phyloP scores from a whole-genome alignment of 169 alveolate species.

The Babesia bovis region DNA sequence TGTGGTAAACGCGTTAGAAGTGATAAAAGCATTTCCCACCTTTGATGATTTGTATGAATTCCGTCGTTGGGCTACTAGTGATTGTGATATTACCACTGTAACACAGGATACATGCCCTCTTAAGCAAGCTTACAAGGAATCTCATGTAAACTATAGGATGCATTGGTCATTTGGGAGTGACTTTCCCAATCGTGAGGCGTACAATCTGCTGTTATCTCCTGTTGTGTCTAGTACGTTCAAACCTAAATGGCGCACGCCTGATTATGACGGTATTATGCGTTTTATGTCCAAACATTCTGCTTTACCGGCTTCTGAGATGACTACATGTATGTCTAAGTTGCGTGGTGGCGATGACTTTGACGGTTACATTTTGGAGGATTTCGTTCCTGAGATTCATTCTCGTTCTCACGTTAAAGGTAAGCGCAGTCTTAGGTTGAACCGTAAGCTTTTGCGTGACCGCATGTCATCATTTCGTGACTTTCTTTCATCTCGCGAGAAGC shows the following conservation, averaged over 20 bases:
- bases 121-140: constrained; percentile 56
- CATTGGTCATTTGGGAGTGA: constrained; percentile 76
- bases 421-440: constrained; percentile 3
- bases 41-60: constrained; percentile 79
- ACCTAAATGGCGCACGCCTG: constrained; percentile 37
- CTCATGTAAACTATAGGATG: constrained; percentile 72
- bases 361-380: constrained; percentile 60
- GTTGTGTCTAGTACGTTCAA: constrained; percentile 49
- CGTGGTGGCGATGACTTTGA: constrained; percentile 31
- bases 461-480: constrained; percentile 25
- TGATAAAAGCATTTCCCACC: constrained; percentile 86
- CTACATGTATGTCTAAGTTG: constrained; percentile 32
- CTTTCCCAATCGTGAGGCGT: constrained; percentile 78
- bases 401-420: not conserved
- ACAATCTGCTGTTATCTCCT: constrained; percentile 71
- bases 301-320: constrained; percentile 50
- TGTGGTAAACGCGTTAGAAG: constrained; percentile 93
- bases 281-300: constrained; percentile 53
- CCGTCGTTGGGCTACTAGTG: constrained; percentile 81
- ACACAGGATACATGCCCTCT: constrained; percentile 60
- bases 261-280: not conserved
- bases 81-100: constrained; percentile 41
- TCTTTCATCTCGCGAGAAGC: not conserved
- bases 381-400: constrained; percentile 60
- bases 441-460: constrained; percentile 16